Evolutionary conservation across 495 filamentous ascomycete genomes (phyloP).

Genomic region (Penicillium bialowiezense): DNA sequence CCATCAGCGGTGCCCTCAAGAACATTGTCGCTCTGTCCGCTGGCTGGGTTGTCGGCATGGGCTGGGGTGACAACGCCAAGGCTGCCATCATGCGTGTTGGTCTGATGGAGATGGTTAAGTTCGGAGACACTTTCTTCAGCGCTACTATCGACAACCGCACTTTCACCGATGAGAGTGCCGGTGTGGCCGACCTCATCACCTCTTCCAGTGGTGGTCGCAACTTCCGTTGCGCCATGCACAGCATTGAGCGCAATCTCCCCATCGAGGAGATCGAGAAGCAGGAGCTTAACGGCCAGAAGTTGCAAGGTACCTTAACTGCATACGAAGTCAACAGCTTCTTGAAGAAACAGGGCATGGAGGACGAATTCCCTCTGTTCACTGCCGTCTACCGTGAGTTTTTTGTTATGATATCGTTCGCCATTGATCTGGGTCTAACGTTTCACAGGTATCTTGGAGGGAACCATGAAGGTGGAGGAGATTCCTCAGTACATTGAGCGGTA

Average conservation of each 20-base stretch:
- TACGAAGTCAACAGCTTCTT: conserved; percentile 87
- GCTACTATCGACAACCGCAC: conserved; percentile 74
- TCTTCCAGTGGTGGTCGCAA: conserved; percentile 89
- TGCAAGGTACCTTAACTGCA: conserved; percentile 91
- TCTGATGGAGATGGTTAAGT: conserved; percentile 90
- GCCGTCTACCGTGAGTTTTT: conserved; percentile 61
- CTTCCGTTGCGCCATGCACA: conserved; percentile 88
- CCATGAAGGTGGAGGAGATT: conserved; percentile 41
- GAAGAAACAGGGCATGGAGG: conserved; percentile 69
- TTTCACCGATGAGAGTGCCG: conserved; percentile 94
- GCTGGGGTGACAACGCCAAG: conserved; percentile 98
- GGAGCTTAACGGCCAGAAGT: conserved; percentile 94
- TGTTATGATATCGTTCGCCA: too few relatives aligned
- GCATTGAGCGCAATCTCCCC: conserved; percentile 70
- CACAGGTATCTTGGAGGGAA: conserved; percentile 40
- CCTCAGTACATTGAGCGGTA: conserved; percentile 46
- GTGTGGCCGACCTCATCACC: conserved; percentile 95
- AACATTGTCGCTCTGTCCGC: conserved; percentile 95
- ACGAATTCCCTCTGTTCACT: conserved; percentile 88
- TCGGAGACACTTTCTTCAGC: conserved; percentile 88
- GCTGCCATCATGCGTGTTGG: conserved; percentile 96
- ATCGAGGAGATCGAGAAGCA: conserved; percentile 84
- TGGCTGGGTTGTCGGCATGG: conserved; percentile 91
- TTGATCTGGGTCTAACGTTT: too few relatives aligned
- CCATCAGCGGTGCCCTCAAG: conserved; percentile 92